A percentile compares a stretch with the other conserved stretches of the same genome.
phyloP scores from a whole-genome alignment of 495 filamentous ascomycete species.

The Darksidea phi region DNA sequence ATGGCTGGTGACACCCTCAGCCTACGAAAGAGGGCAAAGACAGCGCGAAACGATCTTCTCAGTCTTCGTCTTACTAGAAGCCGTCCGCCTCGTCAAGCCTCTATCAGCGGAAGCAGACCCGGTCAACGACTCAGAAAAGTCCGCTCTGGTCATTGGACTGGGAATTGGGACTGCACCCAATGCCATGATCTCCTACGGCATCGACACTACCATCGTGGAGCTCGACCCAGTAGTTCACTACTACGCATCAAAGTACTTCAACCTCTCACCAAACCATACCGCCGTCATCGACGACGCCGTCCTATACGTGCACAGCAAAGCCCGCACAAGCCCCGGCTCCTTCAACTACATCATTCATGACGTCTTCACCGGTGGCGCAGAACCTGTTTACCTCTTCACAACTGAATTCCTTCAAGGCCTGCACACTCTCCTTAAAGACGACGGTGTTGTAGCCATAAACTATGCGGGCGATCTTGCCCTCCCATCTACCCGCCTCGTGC shows the following conservation, averaged over 20 bases:
- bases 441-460: conserved; percentile 91
- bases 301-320: conserved; percentile 61
- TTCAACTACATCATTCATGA: conserved; percentile 96
- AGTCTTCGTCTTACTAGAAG: conserved; percentile 89
- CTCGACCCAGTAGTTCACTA: conserved; percentile 86
- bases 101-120: conserved; percentile 39
- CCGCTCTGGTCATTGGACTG: conserved; percentile 84
- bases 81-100: conserved; percentile 70
- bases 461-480: conserved; percentile 89
- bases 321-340: conserved; percentile 45
- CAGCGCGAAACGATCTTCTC: conserved; percentile 86
- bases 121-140: conserved; percentile 62
- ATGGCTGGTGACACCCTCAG: conserved; percentile 63
- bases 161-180: conserved; percentile 89
- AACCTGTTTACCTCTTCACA: conserved; percentile 86
- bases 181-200: conserved; percentile 80
- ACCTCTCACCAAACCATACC: conserved; percentile 72
- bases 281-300: conserved; percentile 80
- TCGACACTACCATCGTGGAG: conserved; percentile 89
- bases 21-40: conserved; percentile 34
- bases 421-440: conserved; percentile 63
- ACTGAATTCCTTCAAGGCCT: conserved; percentile 73
- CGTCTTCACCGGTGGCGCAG: conserved; percentile 96
- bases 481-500: conserved; percentile 58
- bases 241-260: conserved; percentile 80